phyloP scores from a whole-genome alignment of 108 stramenopile species.

The Epipyxis sp. region DNA sequence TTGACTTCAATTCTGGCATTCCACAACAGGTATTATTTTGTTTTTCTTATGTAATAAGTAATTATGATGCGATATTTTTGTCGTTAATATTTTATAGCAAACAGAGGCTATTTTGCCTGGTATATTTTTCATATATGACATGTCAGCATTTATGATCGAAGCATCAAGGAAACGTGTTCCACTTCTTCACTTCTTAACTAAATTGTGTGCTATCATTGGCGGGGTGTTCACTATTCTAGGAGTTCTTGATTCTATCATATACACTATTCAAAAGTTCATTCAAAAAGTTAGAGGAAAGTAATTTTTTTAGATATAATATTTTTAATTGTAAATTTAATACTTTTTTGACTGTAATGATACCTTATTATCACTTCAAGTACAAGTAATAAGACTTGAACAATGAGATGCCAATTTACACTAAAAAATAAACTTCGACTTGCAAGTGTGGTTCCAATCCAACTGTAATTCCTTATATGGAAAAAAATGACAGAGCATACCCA shows the following conservation, averaged over 20 bases:
- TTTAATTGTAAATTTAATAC: too few relatives aligned
- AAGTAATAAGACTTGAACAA: too few relatives aligned
- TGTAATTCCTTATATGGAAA: too few relatives aligned
- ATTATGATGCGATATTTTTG: neutral
- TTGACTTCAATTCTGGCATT: conserved; percentile 47
- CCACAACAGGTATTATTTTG: conserved; percentile 24
- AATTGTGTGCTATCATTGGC: conserved; percentile 87
- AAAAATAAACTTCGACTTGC: too few relatives aligned
- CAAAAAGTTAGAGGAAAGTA: too few relatives aligned
- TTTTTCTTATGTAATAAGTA: too few relatives aligned
- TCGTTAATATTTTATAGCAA: conserved; percentile 60
- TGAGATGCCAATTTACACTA: too few relatives aligned
- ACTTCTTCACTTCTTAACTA: conserved; percentile 78
- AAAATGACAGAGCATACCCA: too few relatives aligned
- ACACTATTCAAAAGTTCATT: neutral
- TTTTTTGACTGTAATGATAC: too few relatives aligned
- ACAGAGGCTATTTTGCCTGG: conserved; percentile 75
- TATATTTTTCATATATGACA: conserved; percentile 95
- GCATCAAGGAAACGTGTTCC: conserved; percentile 65
- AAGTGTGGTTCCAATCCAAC: too few relatives aligned
- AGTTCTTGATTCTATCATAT: conserved; percentile 41
- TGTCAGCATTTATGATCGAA: conserved; percentile 93
- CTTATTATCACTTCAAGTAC: too few relatives aligned
- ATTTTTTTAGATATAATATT: too few relatives aligned
- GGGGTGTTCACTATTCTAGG: conserved; percentile 81